Percentiles rank a stretch among this genome's conserved stretches.
Conservation (phyloP, 2,329 filamentous ascomycete species). For the Pseudocercospora pini-densiflorae region DNA sequence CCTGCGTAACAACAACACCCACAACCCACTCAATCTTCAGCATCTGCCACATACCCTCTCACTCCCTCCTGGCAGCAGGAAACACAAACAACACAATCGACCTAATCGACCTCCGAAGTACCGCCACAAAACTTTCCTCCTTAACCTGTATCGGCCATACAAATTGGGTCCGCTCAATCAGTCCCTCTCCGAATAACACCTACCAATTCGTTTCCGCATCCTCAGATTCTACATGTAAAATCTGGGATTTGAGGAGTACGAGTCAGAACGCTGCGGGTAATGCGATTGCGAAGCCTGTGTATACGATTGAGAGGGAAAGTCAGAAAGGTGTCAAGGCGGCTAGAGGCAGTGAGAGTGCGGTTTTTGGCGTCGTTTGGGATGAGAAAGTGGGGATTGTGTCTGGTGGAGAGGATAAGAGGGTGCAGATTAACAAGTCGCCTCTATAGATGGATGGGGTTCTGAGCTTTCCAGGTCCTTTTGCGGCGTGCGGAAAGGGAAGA, state of each 20-base stretch:
- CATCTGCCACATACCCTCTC: constrained; percentile 71
- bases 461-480: not conserved
- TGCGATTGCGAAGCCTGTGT: constrained; percentile 70
- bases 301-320: constrained; percentile 77
- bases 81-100: constrained; percentile 87
- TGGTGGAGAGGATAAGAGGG: constrained; percentile 88
- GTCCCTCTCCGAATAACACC: constrained; percentile 67
- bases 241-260: constrained; percentile 88
- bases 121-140: constrained; percentile 74
- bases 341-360: constrained; percentile 82
- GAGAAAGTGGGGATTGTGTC: constrained; percentile 84
- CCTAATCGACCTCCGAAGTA: constrained; percentile 85
- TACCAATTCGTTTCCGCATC: constrained; percentile 81
- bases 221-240: constrained; percentile 87
- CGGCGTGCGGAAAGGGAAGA: not conserved
- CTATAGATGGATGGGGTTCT: not conserved
- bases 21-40: constrained; percentile 84
- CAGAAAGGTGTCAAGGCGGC: constrained; percentile 62
- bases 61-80: constrained; percentile 71
- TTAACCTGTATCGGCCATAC: constrained; percentile 92
- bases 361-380: constrained; percentile 89
- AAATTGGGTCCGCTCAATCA: constrained; percentile 69
- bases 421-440: constrained; percentile 81
- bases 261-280: constrained; percentile 52
- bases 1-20: constrained; percentile 78